phyloP scores from a whole-genome alignment of 2,329 filamentous ascomycete genomes.

The Neofusicoccum cordaticola region DNA sequence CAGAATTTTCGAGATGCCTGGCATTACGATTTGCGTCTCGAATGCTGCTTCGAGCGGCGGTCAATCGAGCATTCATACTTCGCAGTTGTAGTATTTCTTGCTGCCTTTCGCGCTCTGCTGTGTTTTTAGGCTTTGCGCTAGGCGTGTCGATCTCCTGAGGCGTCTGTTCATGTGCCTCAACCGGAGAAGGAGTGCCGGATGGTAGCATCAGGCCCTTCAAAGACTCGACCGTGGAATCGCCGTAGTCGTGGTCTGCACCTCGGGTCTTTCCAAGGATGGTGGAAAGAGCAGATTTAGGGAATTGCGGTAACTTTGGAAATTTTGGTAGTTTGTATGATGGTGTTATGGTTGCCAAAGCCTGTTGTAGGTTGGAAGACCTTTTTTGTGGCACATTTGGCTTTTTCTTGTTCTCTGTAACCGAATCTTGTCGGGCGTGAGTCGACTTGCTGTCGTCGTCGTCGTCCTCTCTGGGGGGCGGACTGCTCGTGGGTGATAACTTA shows the following conservation, averaged over 20 bases:
- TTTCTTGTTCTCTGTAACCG: no score
- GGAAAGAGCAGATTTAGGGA: constrained; percentile 36
- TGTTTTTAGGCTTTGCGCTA: constrained; percentile 31
- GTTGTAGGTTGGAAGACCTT: no score
- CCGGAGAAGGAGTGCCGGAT: constrained; percentile 14
- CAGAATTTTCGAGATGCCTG: constrained; percentile 39
- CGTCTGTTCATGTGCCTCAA: constrained; percentile 21
- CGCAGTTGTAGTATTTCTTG: constrained; percentile 43
- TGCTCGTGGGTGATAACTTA: constrained; percentile 21
- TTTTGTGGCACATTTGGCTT: no score
- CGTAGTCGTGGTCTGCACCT: constrained; percentile 31
- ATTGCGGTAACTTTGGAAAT: constrained; percentile 18
- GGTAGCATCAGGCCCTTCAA: constrained; percentile 44
- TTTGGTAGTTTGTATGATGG: no score
- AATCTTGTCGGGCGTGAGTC: no score
- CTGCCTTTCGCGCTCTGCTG: constrained; percentile 41
- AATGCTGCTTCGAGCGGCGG: constrained; percentile 40
- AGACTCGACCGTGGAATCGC: constrained; percentile 49
- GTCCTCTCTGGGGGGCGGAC: neutral
- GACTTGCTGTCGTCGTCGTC: no score
- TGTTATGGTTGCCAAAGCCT: no score
- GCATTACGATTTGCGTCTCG: constrained; percentile 45
- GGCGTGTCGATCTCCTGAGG: constrained; percentile 31
- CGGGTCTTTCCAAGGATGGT: constrained; percentile 38
- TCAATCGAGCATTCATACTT: constrained; percentile 41